A percentile compares a stretch with the other conserved stretches of the same genome.
Evolutionary conservation across 2,329 filamentous ascomycete species (phyloP).

Genomic region (Colletotrichum viniferum): DNA sequence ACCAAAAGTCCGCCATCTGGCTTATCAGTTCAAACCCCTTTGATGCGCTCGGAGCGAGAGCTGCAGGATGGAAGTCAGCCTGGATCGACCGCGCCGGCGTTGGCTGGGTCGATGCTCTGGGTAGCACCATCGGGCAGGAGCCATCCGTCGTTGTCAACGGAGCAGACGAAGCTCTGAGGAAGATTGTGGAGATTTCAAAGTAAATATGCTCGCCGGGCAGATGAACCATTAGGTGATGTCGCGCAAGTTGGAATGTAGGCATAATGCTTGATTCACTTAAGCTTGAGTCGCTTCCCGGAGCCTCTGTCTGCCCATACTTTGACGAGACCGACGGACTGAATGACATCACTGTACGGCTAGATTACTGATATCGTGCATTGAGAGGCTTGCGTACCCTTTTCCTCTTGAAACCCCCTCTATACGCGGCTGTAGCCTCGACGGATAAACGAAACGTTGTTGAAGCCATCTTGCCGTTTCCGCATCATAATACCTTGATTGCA

Average conservation of each 20-base stretch:
- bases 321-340: background rate
- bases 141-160: constrained; percentile 60
- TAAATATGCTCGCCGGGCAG: background rate
- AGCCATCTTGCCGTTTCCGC: background rate
- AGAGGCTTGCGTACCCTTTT: background rate
- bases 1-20: constrained; percentile 60
- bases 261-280: background rate
- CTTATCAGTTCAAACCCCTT: constrained; percentile 76
- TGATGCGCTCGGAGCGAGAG: constrained; percentile 69
- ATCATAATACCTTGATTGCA: background rate
- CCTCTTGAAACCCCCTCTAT: background rate
- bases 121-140: constrained; percentile 43
- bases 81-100: constrained; percentile 69
- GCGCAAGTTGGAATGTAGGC: background rate
- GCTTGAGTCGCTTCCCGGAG: background rate
- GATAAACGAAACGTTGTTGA: background rate
- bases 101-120: constrained; percentile 70
- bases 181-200: constrained; percentile 27
- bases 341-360: background rate
- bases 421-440: background rate
- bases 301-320: background rate
- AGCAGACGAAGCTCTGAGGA: constrained; percentile 60
- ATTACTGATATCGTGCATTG: background rate
- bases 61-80: constrained; percentile 64
- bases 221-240: background rate